Evolutionary conservation across 768 basidiomycete species (phyloP).

Genomic region (Pleurotus platypus): DNA sequence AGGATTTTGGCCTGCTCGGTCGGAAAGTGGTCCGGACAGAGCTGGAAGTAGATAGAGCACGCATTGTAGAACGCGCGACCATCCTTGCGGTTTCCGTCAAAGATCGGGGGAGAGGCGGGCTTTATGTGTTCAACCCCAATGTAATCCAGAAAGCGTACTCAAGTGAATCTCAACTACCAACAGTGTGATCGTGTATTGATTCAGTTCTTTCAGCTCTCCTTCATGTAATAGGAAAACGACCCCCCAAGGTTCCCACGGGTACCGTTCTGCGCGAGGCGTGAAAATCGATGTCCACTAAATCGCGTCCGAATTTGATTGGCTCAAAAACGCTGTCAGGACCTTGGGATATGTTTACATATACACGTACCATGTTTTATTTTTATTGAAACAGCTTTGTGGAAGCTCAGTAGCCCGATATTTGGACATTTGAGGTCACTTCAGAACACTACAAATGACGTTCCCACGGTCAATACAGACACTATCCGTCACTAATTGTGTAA

Average conservation of each 20-base stretch:
- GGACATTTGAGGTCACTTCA: not conserved
- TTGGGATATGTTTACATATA: too few species aligned
- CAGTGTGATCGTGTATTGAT: slow-evolving; percentile 18
- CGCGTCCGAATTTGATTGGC: not conserved
- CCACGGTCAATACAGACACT: not conserved
- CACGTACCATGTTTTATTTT: not conserved
- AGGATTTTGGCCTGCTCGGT: too few species aligned
- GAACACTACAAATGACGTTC: not conserved
- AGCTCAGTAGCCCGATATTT: not conserved
- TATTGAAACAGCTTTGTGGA: not conserved
- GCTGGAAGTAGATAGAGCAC: too few species aligned
- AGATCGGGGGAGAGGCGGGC: too few species aligned
- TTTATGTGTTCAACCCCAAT: not conserved
- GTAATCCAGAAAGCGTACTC: slow-evolving; percentile 36
- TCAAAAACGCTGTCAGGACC: not conserved
- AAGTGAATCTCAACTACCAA: slow-evolving; percentile 38
- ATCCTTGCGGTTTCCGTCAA: too few species aligned
- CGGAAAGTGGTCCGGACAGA: too few species aligned
- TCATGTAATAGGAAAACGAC: not conserved
- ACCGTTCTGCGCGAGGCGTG: too few species aligned
- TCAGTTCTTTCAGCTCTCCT: not conserved
- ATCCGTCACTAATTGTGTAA: too few species aligned
- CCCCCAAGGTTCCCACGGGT: slow-evolving; percentile 14
- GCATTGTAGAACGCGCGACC: too few species aligned
- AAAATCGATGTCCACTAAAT: slow-evolving; percentile 6